These are phyloP conservation scores for Penicillium brevicompactum DNA, from an alignment of 2,329 filamentous ascomycete genomes.

Conservation along the genomic window DNA sequence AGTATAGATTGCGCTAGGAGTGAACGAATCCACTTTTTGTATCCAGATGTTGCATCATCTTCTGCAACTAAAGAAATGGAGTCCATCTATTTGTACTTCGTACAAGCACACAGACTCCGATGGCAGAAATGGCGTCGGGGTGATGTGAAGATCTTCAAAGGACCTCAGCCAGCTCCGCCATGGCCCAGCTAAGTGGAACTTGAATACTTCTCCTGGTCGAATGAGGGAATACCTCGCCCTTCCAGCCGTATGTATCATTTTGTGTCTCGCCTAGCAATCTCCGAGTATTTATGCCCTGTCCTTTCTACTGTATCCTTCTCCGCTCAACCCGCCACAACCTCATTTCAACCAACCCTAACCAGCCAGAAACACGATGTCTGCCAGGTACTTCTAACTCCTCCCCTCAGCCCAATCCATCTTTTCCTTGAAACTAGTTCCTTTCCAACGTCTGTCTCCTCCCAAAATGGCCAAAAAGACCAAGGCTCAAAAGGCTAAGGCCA, in stretches of 20 bases:
- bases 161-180: not conserved
- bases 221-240: not conserved
- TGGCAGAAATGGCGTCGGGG: conserved; percentile 2
- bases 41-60: conserved; percentile 15
- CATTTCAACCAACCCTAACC: conserved; percentile 6
- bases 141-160: conserved; percentile 10
- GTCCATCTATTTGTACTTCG: not conserved
- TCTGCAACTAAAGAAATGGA: conserved; percentile 18
- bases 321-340: conserved; percentile 2
- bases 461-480: not conserved
- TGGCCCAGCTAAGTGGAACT: not conserved
- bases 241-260: not conserved
- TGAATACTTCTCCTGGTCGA: conserved; percentile 4
- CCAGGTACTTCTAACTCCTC: conserved; percentile 14
- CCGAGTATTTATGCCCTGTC: not conserved
- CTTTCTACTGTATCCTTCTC: conserved; percentile 4
- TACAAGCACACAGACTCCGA: conserved; percentile 1
- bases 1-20: conserved; percentile 1
- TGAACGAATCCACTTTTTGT: conserved; percentile 7
- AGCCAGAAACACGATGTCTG: conserved; percentile 11
- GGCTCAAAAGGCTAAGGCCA: not conserved
- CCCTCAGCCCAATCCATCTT: not conserved
- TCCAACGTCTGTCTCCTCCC: not conserved
- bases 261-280: not conserved
- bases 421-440: conserved; percentile 2